Percentiles rank a stretch among this genome's conserved stretches.
These are phyloP conservation scores for Begonia fuchsioides DNA, from an alignment of 306 rosid genomes.

Conservation along the genomic window DNA sequence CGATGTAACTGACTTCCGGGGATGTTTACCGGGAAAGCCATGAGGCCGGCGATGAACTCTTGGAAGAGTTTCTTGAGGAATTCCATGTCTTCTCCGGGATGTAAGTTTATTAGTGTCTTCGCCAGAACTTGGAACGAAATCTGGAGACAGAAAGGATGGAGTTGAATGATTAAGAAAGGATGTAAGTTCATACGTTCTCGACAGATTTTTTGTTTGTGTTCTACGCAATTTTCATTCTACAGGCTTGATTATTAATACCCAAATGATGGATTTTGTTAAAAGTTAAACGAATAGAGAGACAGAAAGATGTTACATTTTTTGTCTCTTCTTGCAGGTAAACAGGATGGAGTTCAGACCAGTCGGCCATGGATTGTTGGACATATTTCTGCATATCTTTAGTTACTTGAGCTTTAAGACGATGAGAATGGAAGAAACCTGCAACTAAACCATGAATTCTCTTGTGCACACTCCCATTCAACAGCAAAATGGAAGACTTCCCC, in stretches of 20 bases:
- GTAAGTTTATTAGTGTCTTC: constrained; percentile 70
- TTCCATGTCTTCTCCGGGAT: constrained; percentile 76
- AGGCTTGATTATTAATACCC: not conserved
- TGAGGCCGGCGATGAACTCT: constrained; percentile 82
- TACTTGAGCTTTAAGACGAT: constrained; percentile 68
- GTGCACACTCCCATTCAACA: constrained; percentile 82
- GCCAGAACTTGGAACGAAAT: constrained; percentile 84
- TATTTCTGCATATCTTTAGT: constrained; percentile 62
- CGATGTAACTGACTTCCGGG: constrained; percentile 78
- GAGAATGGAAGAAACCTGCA: constrained; percentile 89
- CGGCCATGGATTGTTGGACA: constrained; percentile 56
- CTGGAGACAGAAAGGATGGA: constrained; percentile 36
- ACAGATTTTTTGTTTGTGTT: too few species aligned
- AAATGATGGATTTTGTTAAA: not conserved
- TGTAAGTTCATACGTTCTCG: too few species aligned
- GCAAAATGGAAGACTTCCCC: constrained; percentile 91
- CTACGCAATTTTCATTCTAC: too few species aligned
- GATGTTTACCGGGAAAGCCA: constrained; percentile 73
- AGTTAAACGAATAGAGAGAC: constrained; percentile 7
- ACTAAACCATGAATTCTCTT: constrained; percentile 91
- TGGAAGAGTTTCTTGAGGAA: constrained; percentile 61
- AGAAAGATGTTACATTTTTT: constrained; percentile 46
- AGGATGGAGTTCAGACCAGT: constrained; percentile 53
- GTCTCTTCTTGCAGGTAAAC: constrained; percentile 72
- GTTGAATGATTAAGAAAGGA: constrained; percentile 21